These are phyloP conservation scores for Angomonas deanei DNA, from an alignment of 208 protist genomes.

Conservation along the genomic window DNA sequence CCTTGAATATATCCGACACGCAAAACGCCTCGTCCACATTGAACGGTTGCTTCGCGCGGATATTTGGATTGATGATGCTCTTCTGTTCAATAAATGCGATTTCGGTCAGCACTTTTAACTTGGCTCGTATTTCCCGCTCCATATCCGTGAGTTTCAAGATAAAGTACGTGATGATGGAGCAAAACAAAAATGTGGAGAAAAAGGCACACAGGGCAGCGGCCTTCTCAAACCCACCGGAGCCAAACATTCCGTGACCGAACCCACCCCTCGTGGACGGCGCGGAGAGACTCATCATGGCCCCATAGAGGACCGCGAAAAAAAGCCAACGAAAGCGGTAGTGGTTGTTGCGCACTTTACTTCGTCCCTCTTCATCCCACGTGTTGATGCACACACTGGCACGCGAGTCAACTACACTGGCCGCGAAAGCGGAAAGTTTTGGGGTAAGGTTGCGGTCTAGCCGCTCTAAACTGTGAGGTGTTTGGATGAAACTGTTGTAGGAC, in stretches of 20 bases:
- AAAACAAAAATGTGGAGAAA: constrained; percentile 54
- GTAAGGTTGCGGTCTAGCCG: constrained; percentile 62
- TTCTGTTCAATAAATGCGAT: constrained; percentile 57
- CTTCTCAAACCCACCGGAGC: constrained; percentile 23
- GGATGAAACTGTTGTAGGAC: constrained; percentile 53
- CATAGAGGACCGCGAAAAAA: constrained; percentile 28
- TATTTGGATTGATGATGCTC: constrained; percentile 61
- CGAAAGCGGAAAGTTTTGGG: constrained; percentile 55
- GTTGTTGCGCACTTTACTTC: constrained; percentile 49
- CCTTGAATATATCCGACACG: constrained; percentile 40
- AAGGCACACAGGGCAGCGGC: constrained; percentile 36
- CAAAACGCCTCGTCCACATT: constrained; percentile 53
- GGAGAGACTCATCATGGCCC: constrained; percentile 45
- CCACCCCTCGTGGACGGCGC: constrained; percentile 49
- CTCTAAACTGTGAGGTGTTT: constrained; percentile 62
- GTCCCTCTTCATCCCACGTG: constrained; percentile 73
- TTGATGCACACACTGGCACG: constrained; percentile 62
- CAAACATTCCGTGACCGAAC: constrained; percentile 45
- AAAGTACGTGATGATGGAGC: constrained; percentile 36
- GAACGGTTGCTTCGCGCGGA: constrained; percentile 34
- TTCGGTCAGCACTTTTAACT: constrained; percentile 61
- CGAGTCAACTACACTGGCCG: constrained; percentile 61
- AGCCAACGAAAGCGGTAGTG: constrained; percentile 72
- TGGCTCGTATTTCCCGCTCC: constrained; percentile 61
- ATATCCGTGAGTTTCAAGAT: constrained; percentile 76